phyloP scores from a whole-genome alignment of 371 early-diverging fungal genomes.

The Mucor lusitanicus region DNA sequence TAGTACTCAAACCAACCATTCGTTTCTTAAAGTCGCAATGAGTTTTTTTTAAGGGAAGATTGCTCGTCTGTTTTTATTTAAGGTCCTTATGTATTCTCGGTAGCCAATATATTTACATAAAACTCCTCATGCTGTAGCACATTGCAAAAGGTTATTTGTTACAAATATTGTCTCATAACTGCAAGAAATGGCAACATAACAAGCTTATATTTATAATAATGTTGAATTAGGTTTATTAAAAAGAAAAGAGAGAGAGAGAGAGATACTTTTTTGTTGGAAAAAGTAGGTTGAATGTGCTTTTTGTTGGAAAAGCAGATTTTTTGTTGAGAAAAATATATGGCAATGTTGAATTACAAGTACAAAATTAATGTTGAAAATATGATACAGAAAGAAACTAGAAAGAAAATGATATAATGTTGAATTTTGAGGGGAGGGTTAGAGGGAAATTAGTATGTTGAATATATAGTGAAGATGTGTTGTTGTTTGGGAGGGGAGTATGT shows the following conservation, averaged over 20 bases:
- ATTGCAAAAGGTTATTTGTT: background rate
- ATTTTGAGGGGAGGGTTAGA: background rate
- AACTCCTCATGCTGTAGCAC: background rate
- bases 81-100: background rate
- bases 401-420: slow-evolving; percentile 16
- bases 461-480: background rate
- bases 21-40: too few relatives aligned
- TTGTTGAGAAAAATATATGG: slow-evolving; percentile 8
- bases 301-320: background rate
- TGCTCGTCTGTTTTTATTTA: too few relatives aligned
- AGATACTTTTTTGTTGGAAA: background rate
- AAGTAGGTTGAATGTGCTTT: background rate
- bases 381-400: slow-evolving; percentile 13
- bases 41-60: too few relatives aligned
- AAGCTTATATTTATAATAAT: background rate
- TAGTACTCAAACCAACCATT: too few relatives aligned
- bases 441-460: slow-evolving; percentile 9
- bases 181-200: background rate
- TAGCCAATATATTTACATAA: background rate
- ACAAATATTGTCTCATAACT: background rate
- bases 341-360: slow-evolving; percentile 30
- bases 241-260: slow-evolving; percentile 10
- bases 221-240: slow-evolving; percentile 18
- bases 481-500: background rate
- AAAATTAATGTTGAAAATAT: slow-evolving; percentile 23